Base-by-base conservation (phyloP, 2,329 filamentous ascomycete genomes). In the Pseudomassariella vexata region DNA sequence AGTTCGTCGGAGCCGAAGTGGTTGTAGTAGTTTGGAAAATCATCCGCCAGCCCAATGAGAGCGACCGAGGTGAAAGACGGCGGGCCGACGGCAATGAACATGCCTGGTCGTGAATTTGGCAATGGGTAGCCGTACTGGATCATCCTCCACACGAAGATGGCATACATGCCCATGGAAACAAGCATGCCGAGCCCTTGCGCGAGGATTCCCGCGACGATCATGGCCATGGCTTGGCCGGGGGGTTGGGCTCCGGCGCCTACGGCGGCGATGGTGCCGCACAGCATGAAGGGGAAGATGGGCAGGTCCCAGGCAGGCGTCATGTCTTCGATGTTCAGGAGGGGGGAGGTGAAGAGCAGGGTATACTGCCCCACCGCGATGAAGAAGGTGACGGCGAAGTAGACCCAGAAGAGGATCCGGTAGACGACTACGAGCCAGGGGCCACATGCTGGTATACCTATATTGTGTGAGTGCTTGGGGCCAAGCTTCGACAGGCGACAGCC, bases 31-130 rank as follows among this genome's bases (percentile, higher is more conserved):
- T 31, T 18, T 4, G 50, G 49, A 28, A 44, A 52, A 23, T 42
- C 41, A 18, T 55, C 56, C 1, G 65, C 67, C 22, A 71, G 57
- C 3, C 62, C 59, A n/a, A 71, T 60, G 16, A 72, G 45, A 4
- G 60, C 62, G n/a, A 62, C 49, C 16, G 57, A 52, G 1, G 63
- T 66, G 45, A 66, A 67, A 3, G 57, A 48, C 28, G 51, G 48
- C 3, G 65, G 65, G 0, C 69, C 69, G 4, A 73, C 69, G 1
- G 65, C 63, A 12, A 73, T 66, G 41, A 65, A 73, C 68, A 73
- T 71, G 6, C 45, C 51, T 6, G 51, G 48, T 11, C 51, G 44
- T 8, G 50, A 49, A 16, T 50, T 51, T 1, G 60, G 54, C 6
- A 54, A 48, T 1, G 69, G 69, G 5, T 73, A 49, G 1, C 56